Percentiles rank a stretch among this genome's conserved stretches.
These are phyloP conservation scores for Aquilaria sinensis DNA, from an alignment of 345 rosid species.

Conservation along the genomic window DNA sequence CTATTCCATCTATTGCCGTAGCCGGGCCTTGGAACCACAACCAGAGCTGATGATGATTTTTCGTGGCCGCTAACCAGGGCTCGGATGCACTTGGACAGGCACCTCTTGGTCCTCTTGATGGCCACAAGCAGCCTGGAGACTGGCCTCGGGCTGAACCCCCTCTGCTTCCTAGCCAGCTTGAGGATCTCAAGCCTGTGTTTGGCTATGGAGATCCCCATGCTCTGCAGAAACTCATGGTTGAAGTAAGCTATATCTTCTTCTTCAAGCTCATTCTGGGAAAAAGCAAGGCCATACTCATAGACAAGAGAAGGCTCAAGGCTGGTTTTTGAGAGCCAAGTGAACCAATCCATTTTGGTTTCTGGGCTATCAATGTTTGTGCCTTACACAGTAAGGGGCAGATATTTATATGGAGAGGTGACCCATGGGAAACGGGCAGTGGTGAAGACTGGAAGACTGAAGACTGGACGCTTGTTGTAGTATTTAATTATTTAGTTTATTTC, in stretches of 20 bases:
- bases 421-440: conserved; percentile 9
- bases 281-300: conserved; percentile 73
- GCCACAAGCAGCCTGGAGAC: conserved; percentile 48
- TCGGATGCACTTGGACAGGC: conserved; percentile 39
- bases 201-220: conserved; percentile 95
- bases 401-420: not conserved
- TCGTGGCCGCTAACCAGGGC: conserved; percentile 44
- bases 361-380: conserved; percentile 5
- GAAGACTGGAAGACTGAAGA: not conserved
- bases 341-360: conserved; percentile 70
- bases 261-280: conserved; percentile 83
- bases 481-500: not conserved
- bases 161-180: conserved; percentile 65
- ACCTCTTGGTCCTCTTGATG: conserved; percentile 53
- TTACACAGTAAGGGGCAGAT: conserved; percentile 1
- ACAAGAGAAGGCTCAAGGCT: conserved; percentile 67
- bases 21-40: conserved; percentile 36
- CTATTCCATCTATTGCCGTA: conserved; percentile 49
- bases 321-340: conserved; percentile 82
- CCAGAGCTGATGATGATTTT: conserved; percentile 31
- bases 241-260: conserved; percentile 70
- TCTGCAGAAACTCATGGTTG: conserved; percentile 92
- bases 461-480: not conserved
- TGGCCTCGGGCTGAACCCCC: conserved; percentile 21
- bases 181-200: conserved; percentile 93